Conservation (phyloP, 495 filamentous ascomycete species). For the Gamarada debralockiae region DNA sequence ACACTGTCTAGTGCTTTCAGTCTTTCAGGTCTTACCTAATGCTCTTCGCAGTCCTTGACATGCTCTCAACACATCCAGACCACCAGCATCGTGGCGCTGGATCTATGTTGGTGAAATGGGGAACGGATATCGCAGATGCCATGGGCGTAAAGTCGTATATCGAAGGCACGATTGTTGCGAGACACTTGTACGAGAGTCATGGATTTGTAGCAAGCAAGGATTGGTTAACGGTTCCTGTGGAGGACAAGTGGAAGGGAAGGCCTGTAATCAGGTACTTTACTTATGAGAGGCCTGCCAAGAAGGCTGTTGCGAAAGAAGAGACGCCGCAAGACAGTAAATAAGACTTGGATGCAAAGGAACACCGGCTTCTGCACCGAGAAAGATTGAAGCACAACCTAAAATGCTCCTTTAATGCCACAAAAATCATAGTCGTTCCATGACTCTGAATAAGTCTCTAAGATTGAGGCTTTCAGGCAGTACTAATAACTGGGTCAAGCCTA, state of each 20-base stretch:
- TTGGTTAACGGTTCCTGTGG: conserved; percentile 5
- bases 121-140: conserved; percentile 7
- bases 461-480: too few relatives aligned
- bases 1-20: too few relatives aligned
- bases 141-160: conserved; percentile 1
- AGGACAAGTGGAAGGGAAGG: background rate
- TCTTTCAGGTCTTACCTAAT: background rate
- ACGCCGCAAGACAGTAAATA: too few relatives aligned
- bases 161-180: background rate
- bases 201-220: conserved; percentile 1
- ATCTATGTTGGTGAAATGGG: conserved; percentile 9
- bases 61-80: conserved; percentile 9
- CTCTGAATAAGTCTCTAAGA: too few relatives aligned
- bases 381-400: too few relatives aligned
- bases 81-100: conserved; percentile 8
- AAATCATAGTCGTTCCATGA: too few relatives aligned
- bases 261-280: background rate
- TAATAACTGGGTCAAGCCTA: too few relatives aligned
- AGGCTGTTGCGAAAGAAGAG: too few relatives aligned
- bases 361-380: too few relatives aligned
- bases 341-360: too few relatives aligned
- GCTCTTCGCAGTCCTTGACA: background rate
- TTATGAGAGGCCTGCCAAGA: conserved; percentile 4
- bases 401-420: too few relatives aligned
- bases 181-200: conserved; percentile 2